A percentile compares a stretch with the other conserved stretches of the same genome.
Evolutionary conservation across 176 grass and related monocot genomes (phyloP).

Genomic region (Carex scoparia): DNA sequence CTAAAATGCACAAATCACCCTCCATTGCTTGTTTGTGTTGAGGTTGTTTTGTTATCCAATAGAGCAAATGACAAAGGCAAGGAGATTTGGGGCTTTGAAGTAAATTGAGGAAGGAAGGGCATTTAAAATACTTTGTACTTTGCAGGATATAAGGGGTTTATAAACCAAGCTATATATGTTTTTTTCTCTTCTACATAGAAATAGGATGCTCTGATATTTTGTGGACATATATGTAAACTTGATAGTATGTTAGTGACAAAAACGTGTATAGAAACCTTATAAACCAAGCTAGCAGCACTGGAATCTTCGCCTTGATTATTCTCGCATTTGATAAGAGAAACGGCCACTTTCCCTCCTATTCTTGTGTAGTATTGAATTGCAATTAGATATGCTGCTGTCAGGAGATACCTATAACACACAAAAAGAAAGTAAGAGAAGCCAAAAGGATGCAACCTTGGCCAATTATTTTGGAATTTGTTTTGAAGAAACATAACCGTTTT

Average conservation of each 20-base stretch:
- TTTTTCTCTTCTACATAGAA: not conserved
- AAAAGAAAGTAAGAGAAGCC: not conserved
- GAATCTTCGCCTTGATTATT: slow-evolving; percentile 96
- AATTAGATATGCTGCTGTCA: slow-evolving; percentile 84
- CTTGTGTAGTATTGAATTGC: slow-evolving; percentile 97
- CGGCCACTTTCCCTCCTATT: slow-evolving; percentile 90
- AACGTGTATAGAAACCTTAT: slow-evolving; percentile 53
- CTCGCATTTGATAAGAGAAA: slow-evolving; percentile 88
- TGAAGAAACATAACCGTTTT: not conserved
- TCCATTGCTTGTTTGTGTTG: not conserved
- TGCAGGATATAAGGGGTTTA: not conserved
- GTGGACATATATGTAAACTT: not conserved
- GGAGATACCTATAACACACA: slow-evolving; percentile 54
- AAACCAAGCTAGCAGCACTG: slow-evolving; percentile 94
- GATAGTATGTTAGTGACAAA: not conserved
- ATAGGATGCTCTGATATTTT: not conserved
- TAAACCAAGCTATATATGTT: not conserved
- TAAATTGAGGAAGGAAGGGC: not conserved
- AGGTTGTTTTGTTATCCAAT: not conserved
- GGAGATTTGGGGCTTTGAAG: not conserved
- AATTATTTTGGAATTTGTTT: not conserved
- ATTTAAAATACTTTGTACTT: not conserved
- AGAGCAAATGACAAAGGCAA: not conserved
- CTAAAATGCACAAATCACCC: not conserved
- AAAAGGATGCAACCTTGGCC: not conserved